Conservation (phyloP, 495 filamentous ascomycete genomes). For the Penicillium macrosclerotiorum region DNA sequence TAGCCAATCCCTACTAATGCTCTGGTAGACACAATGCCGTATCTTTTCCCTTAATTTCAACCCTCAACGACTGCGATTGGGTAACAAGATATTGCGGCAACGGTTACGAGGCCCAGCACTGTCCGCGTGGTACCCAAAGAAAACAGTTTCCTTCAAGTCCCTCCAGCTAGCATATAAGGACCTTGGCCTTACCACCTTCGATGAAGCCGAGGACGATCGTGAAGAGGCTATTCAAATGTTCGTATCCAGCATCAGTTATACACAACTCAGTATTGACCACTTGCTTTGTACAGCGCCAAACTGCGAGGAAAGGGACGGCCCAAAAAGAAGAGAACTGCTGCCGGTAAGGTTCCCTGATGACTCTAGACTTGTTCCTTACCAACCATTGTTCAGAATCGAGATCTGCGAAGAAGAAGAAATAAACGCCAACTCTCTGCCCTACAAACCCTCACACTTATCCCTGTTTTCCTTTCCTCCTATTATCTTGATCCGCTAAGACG, state of each 20-base stretch:
- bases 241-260: constrained; percentile 8
- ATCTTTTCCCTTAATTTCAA: constrained; percentile 92
- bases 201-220: constrained; percentile 76
- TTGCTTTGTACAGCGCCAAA: constrained; percentile 53
- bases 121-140: constrained; percentile 81
- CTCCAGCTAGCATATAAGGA: constrained; percentile 52
- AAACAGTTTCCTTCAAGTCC: constrained; percentile 65
- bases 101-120: constrained; percentile 75
- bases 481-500: no score
- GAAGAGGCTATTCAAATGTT: constrained; percentile 71
- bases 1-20: background rate
- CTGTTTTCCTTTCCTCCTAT: no score
- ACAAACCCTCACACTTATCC: no score
- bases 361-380: constrained; percentile 2
- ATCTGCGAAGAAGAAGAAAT: constrained; percentile 47
- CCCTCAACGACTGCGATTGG: constrained; percentile 71
- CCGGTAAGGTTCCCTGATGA: constrained; percentile 48
- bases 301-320: constrained; percentile 82
- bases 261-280: constrained; percentile 2
- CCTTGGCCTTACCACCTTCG: constrained; percentile 59
- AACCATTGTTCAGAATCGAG: constrained; percentile 32
- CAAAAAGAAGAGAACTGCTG: constrained; percentile 78
- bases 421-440: background rate
- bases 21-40: constrained; percentile 72
- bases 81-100: constrained; percentile 86